Conservation (phyloP, 371 early-diverging fungal genomes). For the Mycotypha africana region DNA sequence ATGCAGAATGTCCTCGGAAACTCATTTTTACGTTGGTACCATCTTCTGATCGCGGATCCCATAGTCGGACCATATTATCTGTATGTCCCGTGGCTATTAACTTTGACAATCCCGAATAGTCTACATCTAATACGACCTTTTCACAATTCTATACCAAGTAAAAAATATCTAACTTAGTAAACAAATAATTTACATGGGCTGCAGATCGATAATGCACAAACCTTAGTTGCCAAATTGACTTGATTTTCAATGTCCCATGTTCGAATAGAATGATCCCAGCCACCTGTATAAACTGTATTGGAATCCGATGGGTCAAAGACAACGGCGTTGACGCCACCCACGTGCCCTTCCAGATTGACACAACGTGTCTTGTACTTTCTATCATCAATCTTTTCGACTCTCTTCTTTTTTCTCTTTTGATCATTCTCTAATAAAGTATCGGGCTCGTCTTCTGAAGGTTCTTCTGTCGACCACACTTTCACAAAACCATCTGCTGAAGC, state of each 20-base stretch:
- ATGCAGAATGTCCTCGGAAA: constrained; percentile 73
- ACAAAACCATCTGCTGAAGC: constrained; percentile 78
- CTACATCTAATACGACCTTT: constrained; percentile 72
- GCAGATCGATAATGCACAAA: constrained; percentile 18
- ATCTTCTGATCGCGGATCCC: constrained; percentile 83
- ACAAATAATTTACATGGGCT: too few species aligned
- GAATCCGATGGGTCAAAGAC: constrained; percentile 49
- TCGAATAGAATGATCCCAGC: constrained; percentile 91
- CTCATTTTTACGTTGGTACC: constrained; percentile 77
- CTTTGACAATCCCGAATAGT: constrained; percentile 59
- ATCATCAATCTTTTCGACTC: constrained; percentile 36
- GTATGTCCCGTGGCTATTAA: constrained; percentile 88
- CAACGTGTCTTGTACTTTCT: constrained; percentile 47
- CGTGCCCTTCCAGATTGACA: constrained; percentile 67
- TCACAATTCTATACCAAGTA: constrained; percentile 73
- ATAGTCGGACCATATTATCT: constrained; percentile 74
- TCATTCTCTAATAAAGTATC: constrained; percentile 37
- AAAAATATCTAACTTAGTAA: too few species aligned
- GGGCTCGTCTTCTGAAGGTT: constrained; percentile 52
- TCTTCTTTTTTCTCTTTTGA: constrained; percentile 46
- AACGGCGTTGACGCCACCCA: constrained; percentile 76
- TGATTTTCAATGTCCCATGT: constrained; percentile 83
- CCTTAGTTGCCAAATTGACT: constrained; percentile 71
- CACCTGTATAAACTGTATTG: constrained; percentile 74
- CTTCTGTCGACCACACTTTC: constrained; percentile 68